Base-by-base conservation (phyloP, 345 rosid species). In the Odontarrhena argentea region DNA sequence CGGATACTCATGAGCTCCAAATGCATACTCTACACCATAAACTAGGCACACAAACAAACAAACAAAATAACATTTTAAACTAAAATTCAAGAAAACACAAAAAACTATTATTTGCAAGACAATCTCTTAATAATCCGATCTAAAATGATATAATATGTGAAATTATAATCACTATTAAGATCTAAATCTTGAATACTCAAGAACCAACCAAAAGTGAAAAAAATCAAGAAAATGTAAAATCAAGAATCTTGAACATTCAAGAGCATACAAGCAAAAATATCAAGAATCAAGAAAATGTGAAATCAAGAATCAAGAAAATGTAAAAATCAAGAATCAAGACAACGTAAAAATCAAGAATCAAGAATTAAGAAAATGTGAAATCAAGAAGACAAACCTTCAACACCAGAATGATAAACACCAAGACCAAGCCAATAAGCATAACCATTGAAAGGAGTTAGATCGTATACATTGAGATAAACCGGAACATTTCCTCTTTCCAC, bases 351-450 rank as follows among this genome's bases (percentile, higher is more conserved):
- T 2, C 25, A 22, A 32, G 28, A 49, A 55, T 4, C 11, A 48
- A 62, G 55, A 60, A 42, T 56, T 30, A 43, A 4, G 50, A 45
- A 18, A 18, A 18, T 18, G 22, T 18, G 22, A 18, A 18, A 18
- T 18, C 22, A 18, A 18, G 22, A 55, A 57, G 54, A 77, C 82
- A 24, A 67, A 95, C 99, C 99, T 95, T 95, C 87, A 65, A 95
- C 96, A 6, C 99, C 99, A 34, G 99, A 95, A 78, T 95, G 97
- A 65, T 91, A 91, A 44, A 86, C 97, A 9, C 99, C 97, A 51
- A 94, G 97, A 24, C 99, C 99, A 62, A 94, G 67, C 99, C 99
- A 94, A 63, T 91, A 91, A 47, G 97, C 95, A 60, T 91, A 94
- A 57, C 96, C 99, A 83, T 94, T 94, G 42, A 88, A 63, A 26